Evolutionary conservation across 257 asterid species (phyloP).

Genomic region (Schizonepeta tenuifolia): DNA sequence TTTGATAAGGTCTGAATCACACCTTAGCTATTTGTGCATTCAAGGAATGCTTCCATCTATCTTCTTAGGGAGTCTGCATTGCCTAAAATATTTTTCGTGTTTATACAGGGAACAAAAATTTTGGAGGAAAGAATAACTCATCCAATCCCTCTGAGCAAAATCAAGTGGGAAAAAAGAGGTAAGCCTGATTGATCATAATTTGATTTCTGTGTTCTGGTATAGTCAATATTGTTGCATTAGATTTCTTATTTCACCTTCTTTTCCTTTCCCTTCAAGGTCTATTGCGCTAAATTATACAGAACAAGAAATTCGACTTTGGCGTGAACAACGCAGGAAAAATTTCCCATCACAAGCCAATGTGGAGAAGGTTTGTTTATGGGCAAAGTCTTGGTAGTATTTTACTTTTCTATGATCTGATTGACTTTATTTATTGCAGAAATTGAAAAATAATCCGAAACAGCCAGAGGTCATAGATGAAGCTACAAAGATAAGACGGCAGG

Average conservation of each 20-base stretch:
- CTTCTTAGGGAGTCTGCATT: constrained; percentile 1
- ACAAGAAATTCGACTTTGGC: constrained; percentile 89
- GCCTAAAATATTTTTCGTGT: constrained; percentile 29
- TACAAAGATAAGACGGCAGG: constrained; percentile 82
- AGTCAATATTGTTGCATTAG: background rate
- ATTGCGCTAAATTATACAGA: constrained; percentile 61
- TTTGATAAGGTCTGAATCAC: constrained; percentile 10
- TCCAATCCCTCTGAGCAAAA: constrained; percentile 40
- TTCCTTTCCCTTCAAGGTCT: constrained; percentile 49
- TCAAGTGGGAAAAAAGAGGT: constrained; percentile 68
- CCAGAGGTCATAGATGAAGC: constrained; percentile 49
- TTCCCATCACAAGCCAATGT: constrained; percentile 68
- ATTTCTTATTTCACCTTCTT: constrained; percentile 31
- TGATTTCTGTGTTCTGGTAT: constrained; percentile 14
- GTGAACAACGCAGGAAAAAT: constrained; percentile 73
- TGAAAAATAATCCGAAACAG: constrained; percentile 46
- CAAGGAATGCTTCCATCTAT: constrained; percentile 12
- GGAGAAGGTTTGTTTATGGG: constrained; percentile 60
- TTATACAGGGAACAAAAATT: constrained; percentile 44
- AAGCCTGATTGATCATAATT: constrained; percentile 27
- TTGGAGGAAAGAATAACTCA: constrained; percentile 38
- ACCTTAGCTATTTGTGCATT: background rate
- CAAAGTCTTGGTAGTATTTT: constrained; percentile 14
- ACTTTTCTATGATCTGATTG: constrained; percentile 5
- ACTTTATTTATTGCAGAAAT: constrained; percentile 56